A percentile compares a stretch with the other conserved stretches of the same genome.
phyloP scores from a whole-genome alignment of 768 basidiomycete species.

The Tylopilus intermedius region DNA sequence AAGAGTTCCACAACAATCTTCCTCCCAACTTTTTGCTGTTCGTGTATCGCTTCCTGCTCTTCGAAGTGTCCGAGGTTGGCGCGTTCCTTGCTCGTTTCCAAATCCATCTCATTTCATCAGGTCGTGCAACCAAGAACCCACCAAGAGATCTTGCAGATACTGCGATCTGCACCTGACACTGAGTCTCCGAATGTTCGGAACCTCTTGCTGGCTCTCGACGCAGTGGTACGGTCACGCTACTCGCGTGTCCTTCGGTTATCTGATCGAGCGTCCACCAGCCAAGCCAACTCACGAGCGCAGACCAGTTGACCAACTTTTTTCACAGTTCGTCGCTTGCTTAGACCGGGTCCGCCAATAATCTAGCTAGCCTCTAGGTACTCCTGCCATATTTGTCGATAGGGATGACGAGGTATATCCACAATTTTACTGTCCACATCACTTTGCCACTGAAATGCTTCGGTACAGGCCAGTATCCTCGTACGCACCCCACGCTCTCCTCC shows the following conservation, averaged over 20 bases:
- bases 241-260: constrained; percentile 13
- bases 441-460: constrained; percentile 7
- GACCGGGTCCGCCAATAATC: background rate
- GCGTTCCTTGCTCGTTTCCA: background rate
- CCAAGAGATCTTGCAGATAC: constrained; percentile 41
- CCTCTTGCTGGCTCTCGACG: constrained; percentile 44
- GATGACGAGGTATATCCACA: constrained; percentile 45
- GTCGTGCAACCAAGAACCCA: constrained; percentile 60
- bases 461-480: constrained; percentile 26
- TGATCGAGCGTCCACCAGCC: constrained; percentile 35
- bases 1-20: constrained; percentile 51
- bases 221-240: constrained; percentile 28
- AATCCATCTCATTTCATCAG: constrained; percentile 33
- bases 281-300: constrained; percentile 46
- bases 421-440: background rate
- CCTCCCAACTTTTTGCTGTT: constrained; percentile 57
- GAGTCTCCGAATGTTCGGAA: constrained; percentile 39
- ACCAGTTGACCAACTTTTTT: constrained; percentile 63
- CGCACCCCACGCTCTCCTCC: constrained; percentile 10
- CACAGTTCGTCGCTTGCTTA: constrained; percentile 22
- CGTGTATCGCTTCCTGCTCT: constrained; percentile 60
- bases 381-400: constrained; percentile 56
- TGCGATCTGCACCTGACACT: constrained; percentile 43
- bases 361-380: constrained; percentile 39
- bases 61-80: constrained; percentile 65